These are phyloP conservation scores for Monilinia aucupariae DNA, from an alignment of 2,329 filamentous ascomycete genomes.

Conservation along the genomic window DNA sequence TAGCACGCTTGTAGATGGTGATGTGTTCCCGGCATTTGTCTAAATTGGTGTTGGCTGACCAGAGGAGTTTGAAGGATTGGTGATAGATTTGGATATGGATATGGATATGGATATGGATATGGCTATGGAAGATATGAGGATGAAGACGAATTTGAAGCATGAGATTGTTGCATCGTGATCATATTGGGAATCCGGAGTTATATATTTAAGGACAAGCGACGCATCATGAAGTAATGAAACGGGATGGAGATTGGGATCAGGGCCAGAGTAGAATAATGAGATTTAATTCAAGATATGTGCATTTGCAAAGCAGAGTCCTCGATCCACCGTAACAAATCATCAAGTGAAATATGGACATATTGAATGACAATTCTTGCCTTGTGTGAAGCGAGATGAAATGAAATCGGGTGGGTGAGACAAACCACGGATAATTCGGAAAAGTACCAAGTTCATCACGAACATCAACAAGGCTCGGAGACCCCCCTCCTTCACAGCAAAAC, in stretches of 20 bases:
- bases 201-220: background rate
- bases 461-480: too few relatives aligned
- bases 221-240: background rate
- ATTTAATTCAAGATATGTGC: too few relatives aligned
- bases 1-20: background rate
- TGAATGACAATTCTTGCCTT: too few relatives aligned
- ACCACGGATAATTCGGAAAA: too few relatives aligned
- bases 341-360: background rate
- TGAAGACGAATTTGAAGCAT: background rate
- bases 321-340: background rate
- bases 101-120: background rate
- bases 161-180: background rate
- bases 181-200: background rate
- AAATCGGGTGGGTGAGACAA: too few relatives aligned
- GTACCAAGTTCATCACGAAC: too few relatives aligned
- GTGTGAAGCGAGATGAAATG: too few relatives aligned
- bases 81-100: background rate
- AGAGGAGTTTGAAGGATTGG: background rate
- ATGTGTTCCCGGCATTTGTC: background rate
- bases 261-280: background rate
- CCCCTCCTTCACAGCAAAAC: too few relatives aligned
- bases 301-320: background rate
- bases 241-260: background rate
- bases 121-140: background rate
- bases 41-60: background rate